Base-by-base conservation (phyloP, 495 filamentous ascomycete species). In the Daldinia loculata region DNA sequence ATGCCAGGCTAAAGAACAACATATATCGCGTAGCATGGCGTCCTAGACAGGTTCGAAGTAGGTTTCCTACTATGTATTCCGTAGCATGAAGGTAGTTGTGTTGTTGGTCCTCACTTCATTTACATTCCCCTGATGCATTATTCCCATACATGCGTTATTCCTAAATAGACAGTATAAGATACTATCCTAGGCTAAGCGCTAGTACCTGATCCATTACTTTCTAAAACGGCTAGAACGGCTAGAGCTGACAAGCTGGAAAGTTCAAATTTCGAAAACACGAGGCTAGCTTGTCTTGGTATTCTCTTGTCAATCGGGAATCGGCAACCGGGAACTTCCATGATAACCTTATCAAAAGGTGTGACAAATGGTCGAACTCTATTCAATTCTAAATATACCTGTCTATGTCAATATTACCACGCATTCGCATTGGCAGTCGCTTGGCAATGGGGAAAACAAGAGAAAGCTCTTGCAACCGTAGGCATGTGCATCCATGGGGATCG, bases 261-360 rank as follows among this genome's bases (percentile, higher is more conserved):
- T 60, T 63, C 59, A 51, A 70, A 70, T 66, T 56, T 70, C 67
- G n/a, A 70, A 61, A 70, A 70, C 56, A 70, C 67, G 67, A 70
- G 61, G n/a, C 32, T 29, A 27, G 24, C 15, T 12, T 24, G 36
- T 15, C 67, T 70, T 70, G 67, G 67, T 62, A 61, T 56, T 55
- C 22, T 70, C 51, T 59, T 43, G 56, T 60, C 48, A 48, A 53
- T 69, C 59, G 66, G 66, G 32, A 57, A 59, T 53, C 61, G 67
- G 43, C 67, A 61, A 29, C 45, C 39, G 43, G 63, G 14, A 30
- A 66, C 51, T 53, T 29, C 43, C 43, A 48, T 12, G 4, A 62
- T 48, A 17, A 52, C 36, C 24, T 38, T 22, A 43, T 45, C 36
- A 56, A 43, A 63, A 56, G 19, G 32, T 56, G 38, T 52, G 51